Base-by-base conservation (phyloP, 306 rosid species). In the Sphenostylis stenocarpa region DNA sequence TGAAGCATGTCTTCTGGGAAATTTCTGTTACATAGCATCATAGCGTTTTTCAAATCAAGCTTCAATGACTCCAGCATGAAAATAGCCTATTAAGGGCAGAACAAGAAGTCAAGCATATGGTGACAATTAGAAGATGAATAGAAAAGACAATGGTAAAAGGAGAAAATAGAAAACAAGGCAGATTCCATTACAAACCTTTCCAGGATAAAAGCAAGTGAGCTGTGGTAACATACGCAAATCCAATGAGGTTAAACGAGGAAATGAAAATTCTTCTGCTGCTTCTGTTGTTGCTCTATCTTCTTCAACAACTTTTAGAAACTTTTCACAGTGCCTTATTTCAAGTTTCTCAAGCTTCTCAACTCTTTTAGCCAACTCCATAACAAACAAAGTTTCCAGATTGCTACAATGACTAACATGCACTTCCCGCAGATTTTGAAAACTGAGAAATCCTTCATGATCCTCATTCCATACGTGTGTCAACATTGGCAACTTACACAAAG, bases 311-410 rank as follows among this genome's bases (percentile, higher is more conserved):
- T 16, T 14, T 39, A 0, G 4, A 49, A 72, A 56, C 12, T 1
- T 0, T 0, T 1, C 0, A 11, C 77, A 72, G 0, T 0, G 0
- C 0, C 0, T 0, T 9, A 39, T 44, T 7, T 15, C 2, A 15
- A 72, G 77, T 16, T 23, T 15, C 41, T 72, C 6, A 6, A 72
- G 77, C 56, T 34, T 72, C 56, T 41, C 29, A 24, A 39, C 28
- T 5, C 10, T 53, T 41, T 29, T 72, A 33, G 77, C 77, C 26
- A 56, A 13, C 17, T 48, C 17, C 0, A 3, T 1, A 9, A 67
- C 67, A 10, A 72, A 39, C 17, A 72, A 19, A 1, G 19, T 9
- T 23, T 24, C 0, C 7, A 72, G 67, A 4, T 9, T 23, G 1
- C 9, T 0, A 24, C 77, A 72, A 1, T 1, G 0, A 2, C 0